These are phyloP conservation scores for Fragaria ananassa DNA, from an alignment of 306 rosid species.

Conservation along the genomic window DNA sequence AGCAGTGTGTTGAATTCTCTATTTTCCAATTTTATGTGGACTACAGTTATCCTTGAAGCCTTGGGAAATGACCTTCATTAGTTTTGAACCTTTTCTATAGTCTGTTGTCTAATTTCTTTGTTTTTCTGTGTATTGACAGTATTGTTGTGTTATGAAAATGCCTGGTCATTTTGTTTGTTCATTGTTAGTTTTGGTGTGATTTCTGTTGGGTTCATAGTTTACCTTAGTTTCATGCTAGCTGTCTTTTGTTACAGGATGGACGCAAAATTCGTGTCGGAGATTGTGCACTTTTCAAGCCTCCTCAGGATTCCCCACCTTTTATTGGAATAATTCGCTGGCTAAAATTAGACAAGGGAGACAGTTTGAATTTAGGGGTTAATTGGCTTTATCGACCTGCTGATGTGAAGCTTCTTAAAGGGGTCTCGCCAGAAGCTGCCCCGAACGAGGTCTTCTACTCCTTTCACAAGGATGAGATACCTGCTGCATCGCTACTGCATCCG, in stretches of 20 bases:
- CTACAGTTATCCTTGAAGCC: not conserved
- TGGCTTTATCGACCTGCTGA: slow-evolving; percentile 84
- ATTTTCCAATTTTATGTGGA: not conserved
- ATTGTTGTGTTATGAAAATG: not conserved
- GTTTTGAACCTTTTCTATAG: no score
- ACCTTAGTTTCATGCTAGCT: not conserved
- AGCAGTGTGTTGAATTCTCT: not conserved
- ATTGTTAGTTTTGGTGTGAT: not conserved
- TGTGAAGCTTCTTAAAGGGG: slow-evolving; percentile 61
- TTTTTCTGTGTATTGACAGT: not conserved
- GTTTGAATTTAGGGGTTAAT: slow-evolving; percentile 55
- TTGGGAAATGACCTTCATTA: not conserved
- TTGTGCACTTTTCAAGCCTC: slow-evolving; percentile 82
- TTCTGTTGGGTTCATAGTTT: not conserved
- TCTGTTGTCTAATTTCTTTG: no score
- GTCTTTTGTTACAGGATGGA: slow-evolving; percentile 47
- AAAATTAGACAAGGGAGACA: slow-evolving; percentile 46
- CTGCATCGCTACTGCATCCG: slow-evolving; percentile 76
- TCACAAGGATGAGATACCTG: slow-evolving; percentile 82
- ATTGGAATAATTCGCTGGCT: slow-evolving; percentile 66
- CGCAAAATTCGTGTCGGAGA: slow-evolving; percentile 70
- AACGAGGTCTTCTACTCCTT: slow-evolving; percentile 88
- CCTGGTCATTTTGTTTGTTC: not conserved
- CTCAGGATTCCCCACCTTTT: slow-evolving; percentile 61
- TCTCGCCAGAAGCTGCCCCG: slow-evolving; percentile 62